Conservation (phyloP, 805 yeast genomes). For the Yamadazyma paraphyllophila region DNA sequence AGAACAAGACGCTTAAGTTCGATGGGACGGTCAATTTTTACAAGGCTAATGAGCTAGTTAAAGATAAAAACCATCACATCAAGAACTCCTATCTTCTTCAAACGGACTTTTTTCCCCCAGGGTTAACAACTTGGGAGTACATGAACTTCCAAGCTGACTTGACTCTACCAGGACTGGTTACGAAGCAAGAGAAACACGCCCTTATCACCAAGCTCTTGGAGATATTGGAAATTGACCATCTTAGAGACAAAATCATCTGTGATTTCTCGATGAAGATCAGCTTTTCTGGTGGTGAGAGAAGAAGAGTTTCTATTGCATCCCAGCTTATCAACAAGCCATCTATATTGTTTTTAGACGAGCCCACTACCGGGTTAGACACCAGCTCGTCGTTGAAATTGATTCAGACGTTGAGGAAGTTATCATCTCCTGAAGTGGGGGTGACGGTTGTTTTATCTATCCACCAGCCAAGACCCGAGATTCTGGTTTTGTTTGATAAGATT, state of each 20-base stretch:
- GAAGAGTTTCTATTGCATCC: conserved; percentile 74
- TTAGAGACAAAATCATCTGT: conserved; percentile 57
- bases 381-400: conserved; percentile 68
- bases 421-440: conserved; percentile 53
- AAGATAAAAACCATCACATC: conserved; percentile 14
- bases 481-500: conserved; percentile 63
- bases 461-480: conserved; percentile 80
- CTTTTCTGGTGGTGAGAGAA: conserved; percentile 81
- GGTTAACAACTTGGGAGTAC: conserved; percentile 71
- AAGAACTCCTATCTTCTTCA: conserved; percentile 68
- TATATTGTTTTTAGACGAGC: conserved; percentile 76
- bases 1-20: conserved; percentile 39
- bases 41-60: conserved; percentile 8
- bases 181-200: conserved; percentile 40
- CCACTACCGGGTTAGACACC: conserved; percentile 85
- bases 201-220: conserved; percentile 60
- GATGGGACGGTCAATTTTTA: conserved; percentile 42
- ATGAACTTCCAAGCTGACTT: conserved; percentile 69
- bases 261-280: conserved; percentile 40
- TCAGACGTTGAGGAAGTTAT: conserved; percentile 51
- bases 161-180: conserved; percentile 50
- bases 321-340: conserved; percentile 78
- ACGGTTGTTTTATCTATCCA: conserved; percentile 77
- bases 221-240: conserved; percentile 64
- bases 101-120: conserved; percentile 69